Base-by-base conservation (phyloP, 2,329 filamentous ascomycete species). In the Graphilbum fragrans region DNA sequence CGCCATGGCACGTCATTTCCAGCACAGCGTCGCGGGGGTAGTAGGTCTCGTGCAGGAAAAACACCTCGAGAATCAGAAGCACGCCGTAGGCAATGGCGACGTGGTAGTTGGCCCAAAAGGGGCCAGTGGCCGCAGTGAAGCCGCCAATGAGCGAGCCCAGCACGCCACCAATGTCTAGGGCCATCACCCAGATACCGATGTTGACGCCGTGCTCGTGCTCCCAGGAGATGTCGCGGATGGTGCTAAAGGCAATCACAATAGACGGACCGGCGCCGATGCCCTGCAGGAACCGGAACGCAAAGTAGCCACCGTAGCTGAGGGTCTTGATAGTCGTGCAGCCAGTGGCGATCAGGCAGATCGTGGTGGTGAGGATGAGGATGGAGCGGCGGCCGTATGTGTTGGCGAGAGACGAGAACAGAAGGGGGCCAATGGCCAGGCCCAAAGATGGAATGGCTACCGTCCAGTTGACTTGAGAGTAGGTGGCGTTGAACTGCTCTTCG, bases 401-500 rank as follows among this genome's bases (percentile, higher is more conserved):
- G 19, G 39, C 39, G 18, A 41, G 16, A 2, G 23, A 21, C 10
- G 12, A 18, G 25, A 32, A 31, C 7, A 41, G 34, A 18, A 41
- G 34, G 22, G 39, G 39, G 34, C 39, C 25, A 31, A 41, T n/a
- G 31, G 22, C 16, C 19, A 40, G 35, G 21, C 33, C 29, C 4
- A 44, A 32, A 3, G 33, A 27, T 4, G 38, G 27, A 12, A 37
- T 32, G 39, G 39, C 39, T 21, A 41, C 21, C 14, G 34, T 32
- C 39, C 39, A 41, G 39, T 41, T 41, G 34, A 32, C 25, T 34
- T 41, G 33, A 12, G 39, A 29, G 20, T 41, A 41, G 14, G 39
- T 17, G 10, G 39, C 39, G 25, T 21, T 17, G 25, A 36, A 41
- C 39, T 41, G 39, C 7, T 29, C 25, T 20, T 41, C 39, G 23